Evolutionary conservation across 1,284 basidiomycete genomes (phyloP).

Genomic region (Sanghuangporus sanghuang): DNA sequence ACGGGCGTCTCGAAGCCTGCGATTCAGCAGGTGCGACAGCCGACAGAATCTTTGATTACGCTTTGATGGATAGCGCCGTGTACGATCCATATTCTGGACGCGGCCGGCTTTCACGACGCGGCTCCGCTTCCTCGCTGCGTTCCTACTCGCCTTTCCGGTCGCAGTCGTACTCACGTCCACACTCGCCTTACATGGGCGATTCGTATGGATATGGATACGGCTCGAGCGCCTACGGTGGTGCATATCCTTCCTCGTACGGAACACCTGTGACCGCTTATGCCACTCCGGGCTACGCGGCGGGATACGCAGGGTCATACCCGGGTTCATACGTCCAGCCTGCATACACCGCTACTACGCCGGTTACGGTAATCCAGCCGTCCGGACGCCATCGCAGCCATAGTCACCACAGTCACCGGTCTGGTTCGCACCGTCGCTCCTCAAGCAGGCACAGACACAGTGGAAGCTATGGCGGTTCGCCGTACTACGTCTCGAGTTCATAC

Average conservation of each 20-base stretch:
- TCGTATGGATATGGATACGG: not conserved
- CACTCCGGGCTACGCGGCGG: not conserved
- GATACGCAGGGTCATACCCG: slow-evolving; percentile 1
- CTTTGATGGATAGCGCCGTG: not conserved
- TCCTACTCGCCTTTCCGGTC: not conserved
- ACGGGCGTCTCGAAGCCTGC: slow-evolving; percentile 39
- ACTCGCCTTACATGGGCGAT: not conserved
- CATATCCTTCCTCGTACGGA: not conserved
- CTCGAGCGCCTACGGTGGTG: not conserved
- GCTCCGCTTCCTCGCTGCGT: slow-evolving; percentile 8
- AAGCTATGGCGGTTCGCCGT: not conserved
- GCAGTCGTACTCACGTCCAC: not conserved
- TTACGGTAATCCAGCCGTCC: slow-evolving; percentile 8
- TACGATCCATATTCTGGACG: slow-evolving; percentile 6
- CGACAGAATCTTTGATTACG: slow-evolving; percentile 42
- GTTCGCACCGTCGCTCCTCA: not conserved
- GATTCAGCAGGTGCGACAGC: slow-evolving; percentile 56
- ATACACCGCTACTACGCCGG: not conserved
- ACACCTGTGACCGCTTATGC: not conserved
- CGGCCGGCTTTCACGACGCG: slow-evolving; percentile 13
- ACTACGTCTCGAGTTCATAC: not conserved
- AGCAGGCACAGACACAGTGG: slow-evolving; percentile 1
- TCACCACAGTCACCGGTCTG: slow-evolving; percentile 11
- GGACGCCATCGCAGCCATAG: slow-evolving; percentile 1
- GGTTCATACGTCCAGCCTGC: not conserved